Percentiles rank a stretch among this genome's conserved stretches.
These are phyloP conservation scores for Colletotrichum musicola DNA, from an alignment of 2,329 filamentous ascomycete species.

Conservation along the genomic window DNA sequence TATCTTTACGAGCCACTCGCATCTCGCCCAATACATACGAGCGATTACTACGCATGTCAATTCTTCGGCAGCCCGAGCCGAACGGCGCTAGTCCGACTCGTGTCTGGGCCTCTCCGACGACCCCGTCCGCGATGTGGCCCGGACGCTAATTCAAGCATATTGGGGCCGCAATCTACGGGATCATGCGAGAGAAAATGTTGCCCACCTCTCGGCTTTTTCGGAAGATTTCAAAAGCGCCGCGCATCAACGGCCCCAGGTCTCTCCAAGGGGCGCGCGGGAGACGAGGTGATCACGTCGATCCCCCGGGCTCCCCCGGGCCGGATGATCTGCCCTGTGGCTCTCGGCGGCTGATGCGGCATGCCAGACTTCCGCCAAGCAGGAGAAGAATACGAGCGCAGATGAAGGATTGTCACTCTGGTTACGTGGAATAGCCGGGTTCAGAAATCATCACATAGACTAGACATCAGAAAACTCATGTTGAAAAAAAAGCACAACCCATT, in stretches of 20 bases:
- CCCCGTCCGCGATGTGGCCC: not conserved
- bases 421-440: no score
- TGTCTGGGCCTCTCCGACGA: not conserved
- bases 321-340: not conserved
- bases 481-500: slow-evolving; percentile 30
- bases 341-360: not conserved
- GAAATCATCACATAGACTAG: not conserved
- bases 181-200: not conserved
- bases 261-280: slow-evolving; percentile 5
- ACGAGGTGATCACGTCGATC: not conserved
- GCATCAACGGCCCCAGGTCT: not conserved
- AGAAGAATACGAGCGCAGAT: not conserved
- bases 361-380: not conserved
- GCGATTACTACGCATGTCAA: not conserved
- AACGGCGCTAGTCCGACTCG: not conserved
- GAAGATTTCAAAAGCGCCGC: not conserved
- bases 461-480: not conserved
- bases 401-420: not conserved
- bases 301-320: not conserved
- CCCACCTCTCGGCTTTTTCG: not conserved
- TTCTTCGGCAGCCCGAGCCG: not conserved
- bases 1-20: not conserved
- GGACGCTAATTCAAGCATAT: slow-evolving; percentile 17
- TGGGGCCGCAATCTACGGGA: slow-evolving; percentile 1
- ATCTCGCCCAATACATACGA: not conserved